Percentiles rank a stretch among this genome's conserved stretches.
phyloP scores from a whole-genome alignment of 441 rosid species.

The Gossypium davidsonii region DNA sequence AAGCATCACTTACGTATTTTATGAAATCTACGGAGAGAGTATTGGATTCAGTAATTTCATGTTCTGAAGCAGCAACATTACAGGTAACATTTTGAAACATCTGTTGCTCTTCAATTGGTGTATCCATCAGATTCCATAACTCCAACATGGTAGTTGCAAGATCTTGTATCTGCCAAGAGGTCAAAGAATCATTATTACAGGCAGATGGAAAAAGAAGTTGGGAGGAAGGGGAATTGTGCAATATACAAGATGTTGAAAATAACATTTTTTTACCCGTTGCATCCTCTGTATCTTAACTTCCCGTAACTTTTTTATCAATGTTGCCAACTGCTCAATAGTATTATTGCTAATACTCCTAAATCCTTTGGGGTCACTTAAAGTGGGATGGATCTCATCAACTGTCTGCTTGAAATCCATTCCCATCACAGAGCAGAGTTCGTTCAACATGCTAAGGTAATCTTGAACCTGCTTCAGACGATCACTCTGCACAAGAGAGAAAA shows the following conservation, averaged over 20 bases:
- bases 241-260: background rate
- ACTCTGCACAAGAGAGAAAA: conserved; percentile 36
- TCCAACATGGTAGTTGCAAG: conserved; percentile 84
- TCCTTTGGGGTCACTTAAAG: conserved; percentile 49
- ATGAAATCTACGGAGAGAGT: conserved; percentile 75
- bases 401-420: conserved; percentile 67
- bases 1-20: conserved; percentile 50
- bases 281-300: conserved; percentile 88
- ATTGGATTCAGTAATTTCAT: conserved; percentile 83
- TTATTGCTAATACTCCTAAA: conserved; percentile 54
- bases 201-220: background rate
- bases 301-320: conserved; percentile 49
- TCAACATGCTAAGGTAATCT: conserved; percentile 49
- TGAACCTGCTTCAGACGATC: conserved; percentile 66
- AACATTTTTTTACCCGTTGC: conserved; percentile 52
- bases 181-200: background rate
- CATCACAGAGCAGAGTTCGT: conserved; percentile 67
- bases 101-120: conserved; percentile 93
- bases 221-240: background rate
- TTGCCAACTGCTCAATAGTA: conserved; percentile 50
- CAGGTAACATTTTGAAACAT: conserved; percentile 78
- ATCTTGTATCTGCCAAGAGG: conserved; percentile 77
- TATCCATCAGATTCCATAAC: conserved; percentile 97
- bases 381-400: conserved; percentile 51
- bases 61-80: conserved; percentile 90